Percentiles rank a stretch among this genome's conserved stretches.
Conservation (phyloP, 176 grass and related monocot genomes). For the Cymbopogon citratus region DNA sequence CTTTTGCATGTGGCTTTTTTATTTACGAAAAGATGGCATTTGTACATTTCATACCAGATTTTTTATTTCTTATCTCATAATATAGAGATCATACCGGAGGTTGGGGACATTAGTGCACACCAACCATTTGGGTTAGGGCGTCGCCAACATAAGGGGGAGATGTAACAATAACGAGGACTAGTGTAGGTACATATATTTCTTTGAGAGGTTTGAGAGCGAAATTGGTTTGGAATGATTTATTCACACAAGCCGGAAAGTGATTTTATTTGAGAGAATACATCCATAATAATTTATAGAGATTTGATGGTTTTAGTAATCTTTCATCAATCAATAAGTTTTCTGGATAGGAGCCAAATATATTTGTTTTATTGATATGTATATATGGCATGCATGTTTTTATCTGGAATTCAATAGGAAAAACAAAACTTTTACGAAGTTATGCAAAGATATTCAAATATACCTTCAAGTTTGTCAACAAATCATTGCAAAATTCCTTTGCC, state of each 20-base stretch:
- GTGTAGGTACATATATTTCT: background rate
- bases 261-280: background rate
- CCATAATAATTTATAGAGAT: background rate
- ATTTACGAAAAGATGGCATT: background rate
- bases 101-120: background rate
- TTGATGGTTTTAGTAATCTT: background rate
- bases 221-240: background rate
- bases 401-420: background rate
- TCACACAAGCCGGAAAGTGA: no score
- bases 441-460: background rate
- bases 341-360: background rate
- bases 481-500: background rate
- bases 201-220: background rate
- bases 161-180: background rate
- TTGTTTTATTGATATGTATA: background rate
- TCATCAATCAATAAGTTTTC: no score
- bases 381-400: background rate
- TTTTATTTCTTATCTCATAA: background rate
- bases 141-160: background rate
- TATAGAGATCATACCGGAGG: background rate
- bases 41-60: background rate
- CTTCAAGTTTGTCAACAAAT: background rate
- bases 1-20: background rate
- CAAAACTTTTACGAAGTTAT: background rate
- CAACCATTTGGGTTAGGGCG: background rate